phyloP scores from a whole-genome alignment of 345 rosid species.

The Balakata baccata region DNA sequence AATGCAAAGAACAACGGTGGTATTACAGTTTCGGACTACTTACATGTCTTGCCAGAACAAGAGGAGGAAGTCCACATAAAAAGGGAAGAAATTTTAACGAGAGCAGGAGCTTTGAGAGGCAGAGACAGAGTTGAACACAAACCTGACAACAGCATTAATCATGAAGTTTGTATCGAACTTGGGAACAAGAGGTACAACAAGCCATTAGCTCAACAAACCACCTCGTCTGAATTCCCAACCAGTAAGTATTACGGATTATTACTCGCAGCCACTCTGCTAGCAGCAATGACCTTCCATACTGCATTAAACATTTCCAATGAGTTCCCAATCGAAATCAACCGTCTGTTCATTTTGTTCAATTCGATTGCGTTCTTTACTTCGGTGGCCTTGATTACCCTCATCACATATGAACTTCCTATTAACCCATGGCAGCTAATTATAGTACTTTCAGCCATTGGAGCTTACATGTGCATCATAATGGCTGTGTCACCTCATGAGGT shows the following conservation, averaged over 20 bases:
- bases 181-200: background rate
- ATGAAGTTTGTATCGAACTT: background rate
- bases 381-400: slow-evolving; percentile 6
- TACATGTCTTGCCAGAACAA: background rate
- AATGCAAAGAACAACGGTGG: slow-evolving; percentile 11
- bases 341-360: slow-evolving; percentile 14
- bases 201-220: background rate
- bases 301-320: background rate
- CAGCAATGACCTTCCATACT: slow-evolving; percentile 6
- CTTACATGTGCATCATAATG: slow-evolving; percentile 15
- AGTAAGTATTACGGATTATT: background rate
- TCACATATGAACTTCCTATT: slow-evolving; percentile 14
- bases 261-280: background rate
- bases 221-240: background rate
- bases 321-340: background rate
- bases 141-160: background rate
- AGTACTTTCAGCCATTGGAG: slow-evolving; percentile 6
- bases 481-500: slow-evolving; percentile 10
- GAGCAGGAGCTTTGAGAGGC: slow-evolving; percentile 6
- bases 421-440: slow-evolving; percentile 9
- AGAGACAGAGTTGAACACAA: background rate
- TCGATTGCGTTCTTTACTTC: slow-evolving; percentile 23
- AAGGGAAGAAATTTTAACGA: background rate
- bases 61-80: background rate
- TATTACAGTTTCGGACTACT: slow-evolving; percentile 15